These are phyloP conservation scores for Jatropha multifida DNA, from an alignment of 441 rosid species.

Conservation along the genomic window DNA sequence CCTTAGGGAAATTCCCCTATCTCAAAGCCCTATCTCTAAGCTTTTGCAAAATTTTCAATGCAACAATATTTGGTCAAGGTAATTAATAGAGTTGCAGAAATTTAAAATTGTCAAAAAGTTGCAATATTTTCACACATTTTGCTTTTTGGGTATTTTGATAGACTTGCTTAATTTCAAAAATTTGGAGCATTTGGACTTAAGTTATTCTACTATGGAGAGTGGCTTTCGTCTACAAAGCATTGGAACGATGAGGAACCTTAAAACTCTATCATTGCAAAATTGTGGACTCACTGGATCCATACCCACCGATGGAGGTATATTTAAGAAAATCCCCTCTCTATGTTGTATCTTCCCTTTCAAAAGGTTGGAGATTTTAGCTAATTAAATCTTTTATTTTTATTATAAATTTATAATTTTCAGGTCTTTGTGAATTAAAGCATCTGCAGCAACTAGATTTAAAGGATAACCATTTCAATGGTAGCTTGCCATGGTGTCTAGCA, in stretches of 20 bases:
- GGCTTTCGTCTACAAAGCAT: background rate
- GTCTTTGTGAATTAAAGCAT: background rate
- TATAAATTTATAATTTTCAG: background rate
- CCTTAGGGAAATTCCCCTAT: background rate
- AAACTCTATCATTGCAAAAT: background rate
- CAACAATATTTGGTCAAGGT: no score
- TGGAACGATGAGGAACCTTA: background rate
- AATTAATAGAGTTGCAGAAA: no score
- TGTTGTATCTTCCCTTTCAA: background rate
- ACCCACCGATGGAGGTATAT: background rate
- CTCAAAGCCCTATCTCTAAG: background rate
- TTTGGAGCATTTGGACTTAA: background rate
- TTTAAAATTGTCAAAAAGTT: no score
- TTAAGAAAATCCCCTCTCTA: background rate
- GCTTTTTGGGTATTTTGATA: background rate
- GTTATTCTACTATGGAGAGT: background rate
- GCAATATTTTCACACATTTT: no score
- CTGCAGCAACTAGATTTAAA: constrained; percentile 15
- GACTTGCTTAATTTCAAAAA: background rate
- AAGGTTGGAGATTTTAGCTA: background rate
- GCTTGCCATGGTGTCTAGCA: constrained; percentile 21
- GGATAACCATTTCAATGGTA: background rate
- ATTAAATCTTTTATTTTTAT: no score
- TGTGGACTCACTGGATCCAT: background rate
- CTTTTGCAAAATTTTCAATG: no score